Evolutionary conservation across 1,284 basidiomycete genomes (phyloP).

Genomic region (Trichosporon ovoides): DNA sequence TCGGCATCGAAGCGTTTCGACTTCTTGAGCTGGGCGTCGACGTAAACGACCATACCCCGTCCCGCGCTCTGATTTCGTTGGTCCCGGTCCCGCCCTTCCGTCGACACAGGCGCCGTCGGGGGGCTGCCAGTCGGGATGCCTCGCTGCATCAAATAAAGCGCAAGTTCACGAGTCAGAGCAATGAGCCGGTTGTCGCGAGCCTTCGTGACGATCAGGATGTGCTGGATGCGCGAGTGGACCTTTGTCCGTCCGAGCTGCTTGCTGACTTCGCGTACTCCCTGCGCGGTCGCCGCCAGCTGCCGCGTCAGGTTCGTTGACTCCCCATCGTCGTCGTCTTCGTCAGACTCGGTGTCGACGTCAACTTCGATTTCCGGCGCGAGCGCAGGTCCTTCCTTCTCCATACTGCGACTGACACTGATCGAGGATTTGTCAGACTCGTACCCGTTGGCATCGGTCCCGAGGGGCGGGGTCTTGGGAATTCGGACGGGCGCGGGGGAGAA

Average conservation of each 20-base stretch:
- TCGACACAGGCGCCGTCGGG: slow-evolving; percentile 8
- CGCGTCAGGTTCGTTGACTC: slow-evolving; percentile 73
- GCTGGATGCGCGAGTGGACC: slow-evolving; percentile 86
- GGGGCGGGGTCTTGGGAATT: background rate
- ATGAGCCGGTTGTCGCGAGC: slow-evolving; percentile 96
- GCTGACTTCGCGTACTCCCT: slow-evolving; percentile 96
- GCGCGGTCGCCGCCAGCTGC: slow-evolving; percentile 93
- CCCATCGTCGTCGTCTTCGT: slow-evolving; percentile 48
- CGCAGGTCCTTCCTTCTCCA: slow-evolving; percentile 21
- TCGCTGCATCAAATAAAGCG: slow-evolving; percentile 87
- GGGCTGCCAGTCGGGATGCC: slow-evolving; percentile 31
- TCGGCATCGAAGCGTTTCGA: slow-evolving; percentile 93
- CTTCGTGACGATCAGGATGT: slow-evolving; percentile 93
- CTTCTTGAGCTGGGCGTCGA: slow-evolving; percentile 84
- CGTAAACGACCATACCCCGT: slow-evolving; percentile 56
- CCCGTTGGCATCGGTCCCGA: slow-evolving; percentile 18
- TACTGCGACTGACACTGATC: slow-evolving; percentile 18
- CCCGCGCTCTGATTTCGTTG: background rate
- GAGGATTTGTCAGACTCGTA: slow-evolving; percentile 36
- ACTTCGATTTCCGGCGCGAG: slow-evolving; percentile 8
- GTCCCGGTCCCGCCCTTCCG: background rate
- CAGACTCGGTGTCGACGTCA: slow-evolving; percentile 8
- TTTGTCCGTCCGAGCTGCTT: slow-evolving; percentile 96
- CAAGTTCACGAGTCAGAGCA: slow-evolving; percentile 86
- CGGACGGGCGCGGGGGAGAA: slow-evolving; percentile 10